These are phyloP conservation scores for Suhomyces canberraensis DNA, from an alignment of 805 yeast species.

Conservation along the genomic window DNA sequence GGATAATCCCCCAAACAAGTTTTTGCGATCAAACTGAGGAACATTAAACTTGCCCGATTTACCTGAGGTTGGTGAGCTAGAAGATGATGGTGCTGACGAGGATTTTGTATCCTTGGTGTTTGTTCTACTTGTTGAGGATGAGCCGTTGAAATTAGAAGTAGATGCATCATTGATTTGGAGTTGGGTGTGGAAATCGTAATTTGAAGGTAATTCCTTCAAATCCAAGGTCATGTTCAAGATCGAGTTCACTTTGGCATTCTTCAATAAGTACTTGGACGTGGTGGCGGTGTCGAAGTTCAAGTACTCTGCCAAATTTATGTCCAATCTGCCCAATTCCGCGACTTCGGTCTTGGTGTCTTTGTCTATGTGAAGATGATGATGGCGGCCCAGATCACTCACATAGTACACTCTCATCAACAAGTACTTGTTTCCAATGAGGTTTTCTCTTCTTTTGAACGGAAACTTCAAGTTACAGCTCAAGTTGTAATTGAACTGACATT, in stretches of 20 bases:
- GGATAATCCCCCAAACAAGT: constrained; percentile 50
- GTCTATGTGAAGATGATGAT: constrained; percentile 2
- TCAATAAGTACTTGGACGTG: constrained; percentile 64
- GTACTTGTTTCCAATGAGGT: constrained; percentile 42
- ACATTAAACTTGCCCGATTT: constrained; percentile 38
- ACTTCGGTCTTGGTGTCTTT: constrained; percentile 12
- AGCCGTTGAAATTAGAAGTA: not conserved
- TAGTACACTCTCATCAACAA: constrained; percentile 37
- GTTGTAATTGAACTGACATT: constrained; percentile 35
- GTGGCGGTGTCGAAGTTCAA: constrained; percentile 50
- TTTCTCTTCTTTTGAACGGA: constrained; percentile 36
- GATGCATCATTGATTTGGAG: constrained; percentile 31
- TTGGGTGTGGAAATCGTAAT: constrained; percentile 41
- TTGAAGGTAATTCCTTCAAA: constrained; percentile 41
- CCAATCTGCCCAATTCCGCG: constrained; percentile 60
- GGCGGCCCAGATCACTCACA: constrained; percentile 11
- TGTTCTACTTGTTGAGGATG: not conserved
- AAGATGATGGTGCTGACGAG: no score
- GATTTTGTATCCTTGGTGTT: not conserved
- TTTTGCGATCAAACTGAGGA: constrained; percentile 41
- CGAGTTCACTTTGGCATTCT: constrained; percentile 79
- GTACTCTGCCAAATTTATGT: constrained; percentile 70
- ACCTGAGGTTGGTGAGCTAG: not conserved
- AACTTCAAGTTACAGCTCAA: constrained; percentile 38
- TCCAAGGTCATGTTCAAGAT: constrained; percentile 62